A percentile compares a stretch with the other conserved stretches of the same genome.
Conservation (phyloP, 768 basidiomycete species). For the Termitomyces sp. region DNA sequence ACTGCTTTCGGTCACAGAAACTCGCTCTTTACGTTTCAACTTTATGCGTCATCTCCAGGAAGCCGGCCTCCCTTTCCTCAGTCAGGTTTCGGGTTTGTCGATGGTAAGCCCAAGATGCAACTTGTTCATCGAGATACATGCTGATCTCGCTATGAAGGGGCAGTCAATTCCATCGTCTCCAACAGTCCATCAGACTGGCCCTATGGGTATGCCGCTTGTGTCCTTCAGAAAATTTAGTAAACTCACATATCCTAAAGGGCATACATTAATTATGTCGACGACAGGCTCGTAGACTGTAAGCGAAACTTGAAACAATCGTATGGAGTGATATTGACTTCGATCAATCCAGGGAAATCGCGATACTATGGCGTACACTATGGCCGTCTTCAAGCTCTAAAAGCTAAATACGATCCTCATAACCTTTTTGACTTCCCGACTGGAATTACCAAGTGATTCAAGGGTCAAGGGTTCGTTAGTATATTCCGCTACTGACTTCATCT, state of each 20-base stretch:
- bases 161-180: conserved; percentile 20
- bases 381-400: conserved; percentile 27
- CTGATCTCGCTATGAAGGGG: conserved; percentile 10
- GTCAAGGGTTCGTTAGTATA: no score
- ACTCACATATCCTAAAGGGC: conserved; percentile 15
- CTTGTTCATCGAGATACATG: not conserved
- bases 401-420: conserved; percentile 28
- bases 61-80: conserved; percentile 36
- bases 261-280: conserved; percentile 38
- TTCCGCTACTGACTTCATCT: not conserved
- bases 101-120: conserved; percentile 18
- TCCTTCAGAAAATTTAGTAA: not conserved
- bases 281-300: conserved; percentile 28
- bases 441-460: conserved; percentile 10
- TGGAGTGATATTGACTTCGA: not conserved
- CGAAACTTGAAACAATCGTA: not conserved
- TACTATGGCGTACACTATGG: conserved; percentile 29
- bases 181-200: conserved; percentile 25
- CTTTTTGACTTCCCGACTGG: conserved; percentile 36
- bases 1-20: conserved; percentile 43
- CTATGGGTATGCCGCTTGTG: conserved; percentile 17
- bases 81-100: conserved; percentile 38
- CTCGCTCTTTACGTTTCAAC: conserved; percentile 42
- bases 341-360: conserved; percentile 24
- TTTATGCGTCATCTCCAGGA: conserved; percentile 39